Base-by-base conservation (phyloP, 768 basidiomycete species). In the Hortiboletus campestris region DNA sequence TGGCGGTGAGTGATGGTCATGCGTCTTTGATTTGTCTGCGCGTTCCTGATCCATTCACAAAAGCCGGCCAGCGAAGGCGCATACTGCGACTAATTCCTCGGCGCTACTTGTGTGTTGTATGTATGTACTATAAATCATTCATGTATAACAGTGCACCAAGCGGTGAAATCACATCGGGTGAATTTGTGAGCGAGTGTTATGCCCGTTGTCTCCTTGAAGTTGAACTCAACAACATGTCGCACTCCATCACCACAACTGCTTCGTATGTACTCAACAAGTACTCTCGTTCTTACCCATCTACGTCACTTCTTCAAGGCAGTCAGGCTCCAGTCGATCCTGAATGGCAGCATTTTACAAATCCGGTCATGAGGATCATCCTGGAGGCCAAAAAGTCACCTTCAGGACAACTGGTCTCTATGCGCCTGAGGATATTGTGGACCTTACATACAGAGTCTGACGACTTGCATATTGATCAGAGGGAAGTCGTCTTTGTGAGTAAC, bases 11-110 rank as follows among this genome's bases (percentile, higher is more conserved):
- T 77, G 25, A n/a, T 51, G 43, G 60, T 46, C n/a, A 32, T 49
- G 20, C 47, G 28, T 55, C 31, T 49, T 46, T 14, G 38, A 35
- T 17, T 17, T 9, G 20, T 13, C 36, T 49, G 19, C 16, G 10
- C 53, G 29, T 49, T 35, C 28, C 51, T 59, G 47, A 63, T 53
- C 29, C 22, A 42, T 38, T 59, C 49, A 34, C 56, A 36, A 25
- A 62, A 93, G 91, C 87, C 91, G 53, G 91, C 91, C 45, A 91
- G 79, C 65, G 73, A 84, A 48, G 91, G 91, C 25, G 91, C 90
- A 20, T 92, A 89, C 73, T 88, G 85, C 64, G 91, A 94, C 70
- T 93, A 64, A 80, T 58, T 34, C 11, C 28, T 39, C 28, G 38
- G 43, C 2, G 39, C 7, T 48, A 16, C 2, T 39, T 14, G 16